phyloP scores from a whole-genome alignment of 768 basidiomycete species.

The Cystobasidium tubakii region DNA sequence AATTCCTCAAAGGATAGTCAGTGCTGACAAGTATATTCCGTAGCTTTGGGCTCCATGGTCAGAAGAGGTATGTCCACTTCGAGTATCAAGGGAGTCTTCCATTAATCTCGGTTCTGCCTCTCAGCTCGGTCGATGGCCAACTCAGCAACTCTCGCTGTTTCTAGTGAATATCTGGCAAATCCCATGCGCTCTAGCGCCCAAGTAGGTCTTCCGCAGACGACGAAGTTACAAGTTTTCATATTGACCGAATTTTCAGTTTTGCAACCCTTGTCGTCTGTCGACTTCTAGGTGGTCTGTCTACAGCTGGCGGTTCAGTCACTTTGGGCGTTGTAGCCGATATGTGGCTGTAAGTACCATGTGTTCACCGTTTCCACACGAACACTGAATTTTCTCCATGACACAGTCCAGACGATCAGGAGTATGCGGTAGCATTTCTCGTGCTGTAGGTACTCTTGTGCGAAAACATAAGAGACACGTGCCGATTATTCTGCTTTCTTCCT shows the following conservation, averaged over 20 bases:
- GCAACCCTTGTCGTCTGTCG: conserved; percentile 45
- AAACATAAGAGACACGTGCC: conserved; percentile 52
- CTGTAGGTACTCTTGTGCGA: conserved; percentile 59
- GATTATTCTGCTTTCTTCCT: conserved; percentile 60
- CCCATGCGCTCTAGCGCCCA: conserved; percentile 46
- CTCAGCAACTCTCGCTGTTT: conserved; percentile 44
- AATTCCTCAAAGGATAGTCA: neutral
- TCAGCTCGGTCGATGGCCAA: conserved; percentile 46
- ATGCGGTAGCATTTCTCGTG: conserved; percentile 45
- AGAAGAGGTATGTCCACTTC: too few relatives aligned
- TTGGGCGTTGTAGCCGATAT: conserved; percentile 46
- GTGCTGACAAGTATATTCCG: neutral
- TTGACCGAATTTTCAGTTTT: conserved; percentile 31
- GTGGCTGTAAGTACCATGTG: conserved; percentile 36
- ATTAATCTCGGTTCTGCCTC: conserved; percentile 43
- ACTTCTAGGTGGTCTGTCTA: conserved; percentile 47
- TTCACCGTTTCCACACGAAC: too few relatives aligned
- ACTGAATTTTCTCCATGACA: neutral
- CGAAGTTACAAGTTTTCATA: neutral
- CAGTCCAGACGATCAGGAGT: conserved; percentile 45
- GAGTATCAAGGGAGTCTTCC: too few relatives aligned
- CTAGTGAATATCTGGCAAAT: conserved; percentile 49
- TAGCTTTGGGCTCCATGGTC: conserved; percentile 23
- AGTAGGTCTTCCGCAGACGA: neutral
- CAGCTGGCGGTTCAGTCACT: conserved; percentile 47